Conservation (phyloP, 805 yeast genomes). For the Priceomyces castillae region DNA sequence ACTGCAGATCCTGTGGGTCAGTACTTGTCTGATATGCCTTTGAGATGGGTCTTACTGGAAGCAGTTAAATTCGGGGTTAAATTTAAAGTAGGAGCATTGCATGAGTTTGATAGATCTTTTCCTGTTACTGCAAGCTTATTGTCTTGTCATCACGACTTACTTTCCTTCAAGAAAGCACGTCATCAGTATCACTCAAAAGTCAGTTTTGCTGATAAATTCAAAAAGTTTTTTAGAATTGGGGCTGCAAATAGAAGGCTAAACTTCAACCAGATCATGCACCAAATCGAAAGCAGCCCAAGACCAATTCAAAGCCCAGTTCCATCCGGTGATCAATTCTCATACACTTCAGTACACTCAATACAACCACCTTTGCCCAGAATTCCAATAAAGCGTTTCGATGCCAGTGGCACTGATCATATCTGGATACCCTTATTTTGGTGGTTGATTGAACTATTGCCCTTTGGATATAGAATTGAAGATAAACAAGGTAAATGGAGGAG, state of each 20-base stretch:
- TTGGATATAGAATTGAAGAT: conserved; percentile 51
- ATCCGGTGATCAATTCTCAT: neutral
- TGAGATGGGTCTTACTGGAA: conserved; percentile 61
- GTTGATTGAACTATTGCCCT: conserved; percentile 59
- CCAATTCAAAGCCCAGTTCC: neutral
- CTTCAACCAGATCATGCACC: conserved; percentile 5
- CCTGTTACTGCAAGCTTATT: conserved; percentile 41
- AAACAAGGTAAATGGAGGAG: conserved; percentile 49
- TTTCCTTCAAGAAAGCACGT: conserved; percentile 20
- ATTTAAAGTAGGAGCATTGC: conserved; percentile 42
- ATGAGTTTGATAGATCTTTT: conserved; percentile 38
- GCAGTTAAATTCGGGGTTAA: conserved; percentile 49
- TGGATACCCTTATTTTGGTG: conserved; percentile 50
- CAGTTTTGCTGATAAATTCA: neutral
- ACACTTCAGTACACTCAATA: neutral
- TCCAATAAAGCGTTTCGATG: conserved; percentile 31
- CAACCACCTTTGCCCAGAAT: conserved; percentile 2
- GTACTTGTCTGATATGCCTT: conserved; percentile 46
- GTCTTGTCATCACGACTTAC: conserved; percentile 53
- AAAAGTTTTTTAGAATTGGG: neutral
- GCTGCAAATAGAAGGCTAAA: conserved; percentile 4
- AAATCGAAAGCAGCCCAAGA: conserved; percentile 9
- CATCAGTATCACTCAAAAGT: neutral
- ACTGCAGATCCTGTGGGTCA: conserved; percentile 43
- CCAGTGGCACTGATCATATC: conserved; percentile 33